Evolutionary conservation across 495 filamentous ascomycete species (phyloP), one percentile per base, ranked within the genome.

Genomic region (Haplographium delicatum): DNA sequence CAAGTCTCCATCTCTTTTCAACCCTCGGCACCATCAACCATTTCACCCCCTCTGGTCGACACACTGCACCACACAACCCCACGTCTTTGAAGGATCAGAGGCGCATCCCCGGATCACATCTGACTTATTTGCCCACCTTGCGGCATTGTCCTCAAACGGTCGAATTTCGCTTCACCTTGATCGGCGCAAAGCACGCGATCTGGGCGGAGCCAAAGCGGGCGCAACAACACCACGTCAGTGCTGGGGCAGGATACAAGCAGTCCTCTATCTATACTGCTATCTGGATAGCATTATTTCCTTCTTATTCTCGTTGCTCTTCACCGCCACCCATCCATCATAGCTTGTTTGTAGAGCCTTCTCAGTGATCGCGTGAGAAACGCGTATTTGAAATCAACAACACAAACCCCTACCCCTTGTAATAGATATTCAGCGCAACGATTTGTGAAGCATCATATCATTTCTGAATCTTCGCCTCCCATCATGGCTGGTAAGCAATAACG

Each of bases 401-500:
- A 31, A 15, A 48, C n/a, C 30, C 33, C 25, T 34, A 31, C 28
- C 46, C 54, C 51, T 41, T 53, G 59, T 62, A 62, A 51, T 31
- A 46, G 43, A 27, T 23, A 42, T 19, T 43, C 47, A 39, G 44
- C 38, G 42, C 47, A 35, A 53, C 48, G 53, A 49, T 22, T 24
- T 40, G 56, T 62, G 56, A 56, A 50, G 46, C 59, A 39, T 51
- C 25, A 16, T 43, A 58, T 38, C 48, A 15, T 47, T 23, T 16
- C 46, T 50, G 37, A 50, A 13, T 26, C 27, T n/a, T n/a, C 20
- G 46, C 10, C 25, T 4, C 26, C 39, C 54, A 53, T 39, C 24
- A 63, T 63, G 60, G 49, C 60, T 53, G 60, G 60, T 63, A 63
- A 63, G 60, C 50, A 58, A 30, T 30, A 40, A 18, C 35, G 38